A percentile compares a stretch with the other conserved stretches of the same genome.
phyloP scores from a whole-genome alignment of 2,329 filamentous ascomycete genomes.

The Aspergillus caelatus region DNA sequence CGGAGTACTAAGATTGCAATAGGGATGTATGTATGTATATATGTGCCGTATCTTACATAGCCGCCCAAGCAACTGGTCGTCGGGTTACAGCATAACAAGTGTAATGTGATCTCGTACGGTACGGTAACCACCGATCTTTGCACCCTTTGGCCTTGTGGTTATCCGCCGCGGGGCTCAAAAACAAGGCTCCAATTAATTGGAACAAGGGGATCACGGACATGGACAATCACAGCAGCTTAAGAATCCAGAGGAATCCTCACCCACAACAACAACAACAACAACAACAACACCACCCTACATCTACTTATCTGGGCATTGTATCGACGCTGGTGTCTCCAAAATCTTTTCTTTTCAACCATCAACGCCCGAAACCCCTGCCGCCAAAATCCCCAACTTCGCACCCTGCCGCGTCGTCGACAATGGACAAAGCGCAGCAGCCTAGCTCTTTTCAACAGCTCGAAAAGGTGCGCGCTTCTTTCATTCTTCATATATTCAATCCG shows the following conservation, averaged over 20 bases:
- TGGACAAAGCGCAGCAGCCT: conserved; percentile 91
- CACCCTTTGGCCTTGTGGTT: background rate
- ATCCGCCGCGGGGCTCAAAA: conserved; percentile 18
- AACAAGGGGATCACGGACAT: conserved; percentile 17
- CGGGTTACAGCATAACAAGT: background rate
- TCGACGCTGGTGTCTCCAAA: conserved; percentile 40
- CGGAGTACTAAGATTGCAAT: too few species aligned
- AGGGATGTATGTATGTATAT: background rate
- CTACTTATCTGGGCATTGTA: conserved; percentile 33
- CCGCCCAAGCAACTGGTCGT: background rate
- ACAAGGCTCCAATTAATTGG: conserved; percentile 1
- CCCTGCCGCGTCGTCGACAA: conserved; percentile 43
- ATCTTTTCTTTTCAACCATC: conserved; percentile 37
- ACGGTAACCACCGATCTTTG: background rate
- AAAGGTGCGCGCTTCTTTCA: conserved; percentile 55
- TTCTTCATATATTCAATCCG: background rate
- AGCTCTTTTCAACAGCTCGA: conserved; percentile 99
- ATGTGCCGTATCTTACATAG: background rate
- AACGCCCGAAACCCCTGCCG: conserved; percentile 21
- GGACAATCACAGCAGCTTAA: conserved; percentile 20
- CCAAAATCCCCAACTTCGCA: conserved; percentile 19
- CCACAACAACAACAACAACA: conserved; percentile 15
- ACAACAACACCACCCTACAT: conserved; percentile 22
- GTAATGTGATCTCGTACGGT: background rate
- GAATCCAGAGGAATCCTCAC: conserved; percentile 21